Percentiles rank a stretch among this genome's conserved stretches.
Conservation (phyloP, 805 yeast genomes). For the Kluyveromyces wickerhamii region DNA sequence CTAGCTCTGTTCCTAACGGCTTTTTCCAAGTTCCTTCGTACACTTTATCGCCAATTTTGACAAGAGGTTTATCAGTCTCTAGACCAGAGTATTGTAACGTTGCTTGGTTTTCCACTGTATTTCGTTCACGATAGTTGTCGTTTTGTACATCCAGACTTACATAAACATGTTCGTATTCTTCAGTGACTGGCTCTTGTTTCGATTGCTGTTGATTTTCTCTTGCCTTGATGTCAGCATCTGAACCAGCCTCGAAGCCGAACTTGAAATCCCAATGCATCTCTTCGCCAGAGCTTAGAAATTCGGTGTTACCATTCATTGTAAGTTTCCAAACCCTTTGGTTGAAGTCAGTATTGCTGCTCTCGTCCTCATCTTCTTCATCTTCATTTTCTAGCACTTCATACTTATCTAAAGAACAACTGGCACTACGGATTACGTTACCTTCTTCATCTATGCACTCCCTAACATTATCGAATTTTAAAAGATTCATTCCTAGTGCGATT, state of each 20-base stretch:
- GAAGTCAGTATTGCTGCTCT: constrained; percentile 14
- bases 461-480: constrained; percentile 45
- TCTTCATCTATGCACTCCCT: constrained; percentile 44
- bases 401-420: constrained; percentile 77
- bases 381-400: constrained; percentile 32
- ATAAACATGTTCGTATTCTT: constrained; percentile 38
- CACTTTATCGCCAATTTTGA: constrained; percentile 49
- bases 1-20: constrained; percentile 70
- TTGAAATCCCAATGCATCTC: constrained; percentile 92
- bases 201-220: constrained; percentile 30
- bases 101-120: constrained; percentile 32
- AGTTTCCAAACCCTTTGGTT: constrained; percentile 45
- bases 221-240: constrained; percentile 71
- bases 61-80: constrained; percentile 45
- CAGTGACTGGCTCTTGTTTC: constrained; percentile 25
- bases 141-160: constrained; percentile 48
- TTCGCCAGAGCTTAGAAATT: constrained; percentile 67
- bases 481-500: constrained; percentile 75
- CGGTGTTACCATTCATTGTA: constrained; percentile 63
- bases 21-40: constrained; percentile 73
- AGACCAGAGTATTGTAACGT: constrained; percentile 50
- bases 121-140: constrained; percentile 24
- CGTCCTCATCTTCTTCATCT: constrained; percentile 13
- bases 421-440: constrained; percentile 53
- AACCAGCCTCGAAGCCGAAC: constrained; percentile 76